These are phyloP conservation scores for Pythium rishiriense DNA, from an alignment of 352 stramenopile genomes.

Conservation along the genomic window DNA sequence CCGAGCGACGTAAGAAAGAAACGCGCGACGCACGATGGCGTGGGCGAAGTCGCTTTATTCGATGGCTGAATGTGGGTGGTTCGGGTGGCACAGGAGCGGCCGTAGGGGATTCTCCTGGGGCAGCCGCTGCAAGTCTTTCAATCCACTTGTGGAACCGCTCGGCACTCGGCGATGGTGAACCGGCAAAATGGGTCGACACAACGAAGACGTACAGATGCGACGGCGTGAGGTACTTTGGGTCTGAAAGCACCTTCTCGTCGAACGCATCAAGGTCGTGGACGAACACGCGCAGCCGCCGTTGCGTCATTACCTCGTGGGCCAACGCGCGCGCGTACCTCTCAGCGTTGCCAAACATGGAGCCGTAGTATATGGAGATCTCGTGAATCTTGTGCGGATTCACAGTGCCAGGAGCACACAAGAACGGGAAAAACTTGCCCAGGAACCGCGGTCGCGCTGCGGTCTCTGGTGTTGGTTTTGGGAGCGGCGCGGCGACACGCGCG, in stretches of 20 bases:
- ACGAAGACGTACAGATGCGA: constrained; percentile 83
- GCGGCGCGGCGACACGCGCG: no score
- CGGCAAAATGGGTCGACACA: constrained; percentile 94
- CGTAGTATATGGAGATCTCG: constrained; percentile 91
- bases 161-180: constrained; percentile 94
- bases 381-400: constrained; percentile 22
- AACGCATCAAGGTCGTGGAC: constrained; percentile 92
- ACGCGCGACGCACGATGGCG: not conserved
- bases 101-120: no score
- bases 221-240: constrained; percentile 26
- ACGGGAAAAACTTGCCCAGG: not conserved
- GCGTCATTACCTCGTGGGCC: constrained; percentile 55
- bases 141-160: constrained; percentile 87
- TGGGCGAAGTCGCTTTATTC: not conserved
- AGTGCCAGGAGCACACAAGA: not conserved
- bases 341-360: constrained; percentile 92
- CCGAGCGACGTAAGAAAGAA: not conserved
- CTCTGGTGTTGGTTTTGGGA: no score
- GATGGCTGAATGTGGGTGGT: not conserved
- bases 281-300: constrained; percentile 55
- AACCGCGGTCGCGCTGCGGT: no score
- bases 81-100: not conserved
- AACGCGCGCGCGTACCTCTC: constrained; percentile 89
- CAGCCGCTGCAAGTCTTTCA: not conserved
- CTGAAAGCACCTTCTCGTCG: constrained; percentile 25